Base-by-base conservation (phyloP, 148 eudicot species). In the Chenopodium berlandieri region DNA sequence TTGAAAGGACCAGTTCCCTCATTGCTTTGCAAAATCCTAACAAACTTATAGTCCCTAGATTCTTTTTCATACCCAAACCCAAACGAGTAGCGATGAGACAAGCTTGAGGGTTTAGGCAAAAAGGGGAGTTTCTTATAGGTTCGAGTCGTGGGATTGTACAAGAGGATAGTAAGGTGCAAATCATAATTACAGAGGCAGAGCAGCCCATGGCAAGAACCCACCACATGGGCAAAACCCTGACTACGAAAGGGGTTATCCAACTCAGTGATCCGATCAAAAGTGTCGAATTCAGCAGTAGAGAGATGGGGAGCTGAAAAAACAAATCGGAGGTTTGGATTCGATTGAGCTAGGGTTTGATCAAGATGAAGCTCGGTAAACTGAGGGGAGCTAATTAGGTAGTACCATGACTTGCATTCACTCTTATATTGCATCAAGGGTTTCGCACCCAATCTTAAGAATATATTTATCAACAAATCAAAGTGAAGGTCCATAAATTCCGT, bases 151-250 rank as follows among this genome's bases (percentile, higher is more conserved):
- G 86, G 86, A 71, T 77, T 81, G 72, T 84, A 84, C 78, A 84
- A 52, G 73, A 84, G 25, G 32, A 76, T 71, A 44, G 83, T 81
- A 20, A 80, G 80, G 75, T 84, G 40, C 70, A 68, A 25, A 84
- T 84, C 86, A 84, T 54, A 65, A 66, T 76, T 72, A 50, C 68
- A 64, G 7, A 84, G 46, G 73, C 81, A 80, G 22, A 84, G 63
- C 78, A 84, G 81, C 14, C 86, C 86, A 84, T 84, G 64, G 31
- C 86, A 84, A 58, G 82, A 86, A 62, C 89, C 86, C 81, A 82
- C 76, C 72, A 86, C 76, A 66, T 78, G 76, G 19, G 80, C 84
- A 20, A 47, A 80, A 31, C 78, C 80, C 77, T 80, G n/a, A 1
- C 10, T 69, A 52, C 82, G 73, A 54, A 86, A 82, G 20, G 89